These are phyloP conservation scores for Gossypium ekmanianum DNA, from an alignment of 345 rosid species.

Conservation along the genomic window DNA sequence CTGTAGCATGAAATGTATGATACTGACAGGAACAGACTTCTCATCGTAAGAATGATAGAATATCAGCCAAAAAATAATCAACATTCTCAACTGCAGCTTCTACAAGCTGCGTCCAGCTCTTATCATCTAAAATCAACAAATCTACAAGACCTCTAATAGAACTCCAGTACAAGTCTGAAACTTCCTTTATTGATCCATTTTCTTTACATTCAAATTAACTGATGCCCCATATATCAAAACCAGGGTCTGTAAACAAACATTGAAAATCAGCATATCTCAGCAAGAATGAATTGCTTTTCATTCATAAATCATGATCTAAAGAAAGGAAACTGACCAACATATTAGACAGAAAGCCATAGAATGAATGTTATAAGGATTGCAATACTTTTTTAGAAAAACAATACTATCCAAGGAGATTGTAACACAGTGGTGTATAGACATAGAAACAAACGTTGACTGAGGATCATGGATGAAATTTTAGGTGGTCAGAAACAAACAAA, in stretches of 20 bases:
- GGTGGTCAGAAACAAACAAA: background rate
- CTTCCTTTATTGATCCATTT: slow-evolving; percentile 14
- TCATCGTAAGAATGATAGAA: slow-evolving; percentile 51
- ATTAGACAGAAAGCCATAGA: too few relatives aligned
- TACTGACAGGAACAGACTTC: slow-evolving; percentile 39
- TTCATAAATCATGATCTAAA: background rate
- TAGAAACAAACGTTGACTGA: background rate
- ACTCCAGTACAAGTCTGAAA: slow-evolving; percentile 10
- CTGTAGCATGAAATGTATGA: slow-evolving; percentile 59
- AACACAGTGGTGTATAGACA: background rate
- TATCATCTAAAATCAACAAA: slow-evolving; percentile 44
- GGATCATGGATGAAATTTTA: background rate
- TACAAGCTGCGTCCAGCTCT: slow-evolving; percentile 61
- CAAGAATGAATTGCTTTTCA: background rate
- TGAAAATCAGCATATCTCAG: slow-evolving; percentile 3
- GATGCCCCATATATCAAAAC: slow-evolving; percentile 23
- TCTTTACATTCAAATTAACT: slow-evolving; percentile 14
- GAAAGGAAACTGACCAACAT: too few relatives aligned
- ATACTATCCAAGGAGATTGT: background rate
- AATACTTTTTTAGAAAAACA: too few relatives aligned
- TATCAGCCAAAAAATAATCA: slow-evolving; percentile 44
- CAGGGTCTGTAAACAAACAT: slow-evolving; percentile 26
- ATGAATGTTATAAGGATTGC: too few relatives aligned
- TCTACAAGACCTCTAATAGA: slow-evolving; percentile 16
- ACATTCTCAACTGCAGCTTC: slow-evolving; percentile 82